These are phyloP conservation scores for Fusarium proliferatum DNA, from an alignment of 2,329 filamentous ascomycete species.

Conservation along the genomic window DNA sequence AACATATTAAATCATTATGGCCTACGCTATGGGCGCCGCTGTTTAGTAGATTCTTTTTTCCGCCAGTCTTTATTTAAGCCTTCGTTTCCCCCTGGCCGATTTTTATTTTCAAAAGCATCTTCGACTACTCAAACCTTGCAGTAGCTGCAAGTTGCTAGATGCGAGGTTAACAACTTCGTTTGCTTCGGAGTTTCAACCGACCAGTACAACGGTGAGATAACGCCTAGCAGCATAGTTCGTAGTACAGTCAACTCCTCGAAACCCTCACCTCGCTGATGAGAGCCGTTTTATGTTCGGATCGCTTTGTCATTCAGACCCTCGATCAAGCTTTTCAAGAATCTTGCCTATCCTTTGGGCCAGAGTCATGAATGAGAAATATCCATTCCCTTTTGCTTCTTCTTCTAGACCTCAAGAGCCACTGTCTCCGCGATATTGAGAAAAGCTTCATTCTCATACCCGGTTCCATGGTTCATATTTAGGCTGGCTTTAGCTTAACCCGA, in stretches of 20 bases:
- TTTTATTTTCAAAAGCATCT: neutral
- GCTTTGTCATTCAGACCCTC: neutral
- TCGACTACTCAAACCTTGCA: neutral
- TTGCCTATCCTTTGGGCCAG: neutral
- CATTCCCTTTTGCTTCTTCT: neutral
- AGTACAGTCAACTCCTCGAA: neutral
- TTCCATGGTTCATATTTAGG: neutral
- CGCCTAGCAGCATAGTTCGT: neutral
- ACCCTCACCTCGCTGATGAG: neutral
- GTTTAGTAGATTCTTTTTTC: too few relatives aligned
- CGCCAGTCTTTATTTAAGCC: accelerated
- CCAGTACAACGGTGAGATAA: neutral
- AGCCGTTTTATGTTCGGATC: accelerated
- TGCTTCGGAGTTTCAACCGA: neutral
- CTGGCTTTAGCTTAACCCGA: accelerated
- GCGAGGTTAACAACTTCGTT: neutral
- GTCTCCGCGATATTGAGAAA: neutral
- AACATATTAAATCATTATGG: too few relatives aligned
- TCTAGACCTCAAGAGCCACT: neutral
- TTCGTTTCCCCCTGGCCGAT: too few relatives aligned
- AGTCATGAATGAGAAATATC: neutral
- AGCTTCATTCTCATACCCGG: constrained; percentile 24
- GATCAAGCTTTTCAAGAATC: neutral
- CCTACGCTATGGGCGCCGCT: accelerated
- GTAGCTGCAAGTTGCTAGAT: accelerated